Conservation (phyloP, 1,284 basidiomycete species). For the Hypsizygus ulmarius region DNA sequence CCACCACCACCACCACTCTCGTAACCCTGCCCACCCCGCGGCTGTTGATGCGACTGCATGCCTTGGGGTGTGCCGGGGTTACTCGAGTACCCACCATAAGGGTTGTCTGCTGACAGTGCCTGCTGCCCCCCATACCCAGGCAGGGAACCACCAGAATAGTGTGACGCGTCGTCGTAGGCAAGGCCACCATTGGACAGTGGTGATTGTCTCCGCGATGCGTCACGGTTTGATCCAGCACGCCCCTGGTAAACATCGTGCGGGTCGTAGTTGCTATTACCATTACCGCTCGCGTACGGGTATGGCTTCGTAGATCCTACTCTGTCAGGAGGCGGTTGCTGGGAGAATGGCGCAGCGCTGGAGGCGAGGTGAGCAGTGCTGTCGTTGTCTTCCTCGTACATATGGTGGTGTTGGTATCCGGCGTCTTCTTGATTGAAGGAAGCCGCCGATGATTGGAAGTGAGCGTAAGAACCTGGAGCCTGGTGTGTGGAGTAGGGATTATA, state of each 20-base stretch:
- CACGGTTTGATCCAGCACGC: slow-evolving; percentile 32
- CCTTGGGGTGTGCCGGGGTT: slow-evolving; percentile 12
- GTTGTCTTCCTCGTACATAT: slow-evolving; percentile 58
- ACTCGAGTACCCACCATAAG: slow-evolving; percentile 20
- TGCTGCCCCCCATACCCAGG: slow-evolving; percentile 14
- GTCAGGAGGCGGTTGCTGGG: slow-evolving; percentile 36
- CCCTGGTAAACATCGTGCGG: slow-evolving; percentile 53
- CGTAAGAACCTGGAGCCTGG: slow-evolving; percentile 44
- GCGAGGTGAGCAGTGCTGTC: slow-evolving; percentile 60
- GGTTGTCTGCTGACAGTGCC: slow-evolving; percentile 12
- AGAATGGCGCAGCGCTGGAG: slow-evolving; percentile 52
- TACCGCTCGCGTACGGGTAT: slow-evolving; percentile 24
- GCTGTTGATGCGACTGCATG: slow-evolving; percentile 18
- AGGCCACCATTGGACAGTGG: slow-evolving; percentile 27
- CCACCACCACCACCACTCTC: slow-evolving; percentile 29
- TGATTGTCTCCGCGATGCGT: slow-evolving; percentile 18
- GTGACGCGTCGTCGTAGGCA: slow-evolving; percentile 34
- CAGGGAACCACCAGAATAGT: slow-evolving; percentile 18
- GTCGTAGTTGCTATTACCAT: slow-evolving; percentile 34
- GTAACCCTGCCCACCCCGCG: slow-evolving; percentile 27
- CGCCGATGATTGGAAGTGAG: slow-evolving; percentile 56
- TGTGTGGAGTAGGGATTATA: slow-evolving; percentile 58
- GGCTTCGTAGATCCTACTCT: slow-evolving; percentile 23
- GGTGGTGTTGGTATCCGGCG: slow-evolving; percentile 37
- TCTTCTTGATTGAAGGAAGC: slow-evolving; percentile 52